Evolutionary conservation across 345 rosid genomes (phyloP), one percentile per base, ranked within the genome.

Genomic region (Salix purpurea): DNA sequence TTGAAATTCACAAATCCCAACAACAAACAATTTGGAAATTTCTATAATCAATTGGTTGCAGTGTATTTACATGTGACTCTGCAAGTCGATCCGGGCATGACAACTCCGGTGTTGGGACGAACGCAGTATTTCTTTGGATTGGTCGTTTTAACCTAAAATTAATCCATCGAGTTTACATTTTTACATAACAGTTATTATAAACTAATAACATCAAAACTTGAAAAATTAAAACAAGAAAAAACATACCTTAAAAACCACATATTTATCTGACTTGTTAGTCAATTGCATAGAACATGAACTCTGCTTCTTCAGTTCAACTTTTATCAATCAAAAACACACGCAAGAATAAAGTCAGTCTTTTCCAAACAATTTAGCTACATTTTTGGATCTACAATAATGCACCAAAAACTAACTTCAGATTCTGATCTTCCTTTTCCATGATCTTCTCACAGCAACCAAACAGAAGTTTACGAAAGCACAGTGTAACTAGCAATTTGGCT

Each of bases 301-400:
- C 82, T 88, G 97, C 88, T 86, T 94, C 90, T 82, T 90, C 93
- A 90, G 79, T 83, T 91, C 94, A 86, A 93, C 96, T 93, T 81
- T 80, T 74, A 71, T 24, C 37, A 32, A 26, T 16, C 21, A 6
- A 14, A 4, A 21, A 34, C 37, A 34, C 6, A 34, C 6, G 37
- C 37, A 77, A 23, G 37, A 10, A 32, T 6, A 4, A 28, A 48
- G 0, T 10, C 40, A 32, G 7, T 26, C 30, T 15, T 32, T 9
- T n/a, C 36, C 16, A 13, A 42, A 14, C 64, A 46, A 72, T 34
- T 36, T 34, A 15, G 26, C 26, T 12, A 4, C 0, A 21, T 28
- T 69, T 23, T 69, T 15, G 9, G 72, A 69, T 68, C 65, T 68
- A 54, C n/a, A 54, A 67, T 46, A 65, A 37, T 19, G 21, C 11